Base-by-base conservation (phyloP, 2,329 filamentous ascomycete genomes). In the Zasmidium angulare region DNA sequence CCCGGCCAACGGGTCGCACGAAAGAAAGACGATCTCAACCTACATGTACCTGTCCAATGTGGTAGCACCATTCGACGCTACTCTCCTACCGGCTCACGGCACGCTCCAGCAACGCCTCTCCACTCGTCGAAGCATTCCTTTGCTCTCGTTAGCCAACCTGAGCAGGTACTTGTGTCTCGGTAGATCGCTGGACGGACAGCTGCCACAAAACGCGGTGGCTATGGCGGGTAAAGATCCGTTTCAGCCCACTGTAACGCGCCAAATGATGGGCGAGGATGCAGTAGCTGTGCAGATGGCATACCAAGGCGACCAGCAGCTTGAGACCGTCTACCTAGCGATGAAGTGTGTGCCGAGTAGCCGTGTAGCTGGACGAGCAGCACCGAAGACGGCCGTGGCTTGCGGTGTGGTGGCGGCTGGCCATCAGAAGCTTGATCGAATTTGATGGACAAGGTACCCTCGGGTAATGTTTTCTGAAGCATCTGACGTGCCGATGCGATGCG, bases 11-110 rank as follows among this genome's bases (percentile, higher is more conserved):
- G 4, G 22, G 19, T 11, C 26, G 3, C 20, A 53, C 17, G 24
- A 20, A 53, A 53, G 11, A 50, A 21, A 26, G 21, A 50, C 20
- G 14, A 26, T 11, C 20, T 3, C 10, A 24, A 19, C 11, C 11
- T 14, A 22, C 12, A 4, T 14, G 22, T n/a, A 49, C 46, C 46
- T 20, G n/a, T n/a, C 48, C 9, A 50, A 19, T 43, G 12, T 43
- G 9, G 36, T 43, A 43, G 36, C n/a, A 43, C 11, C 7, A 14
- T 36, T 4, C 7, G n/a, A 50, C 48, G 22, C 48, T 17, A 29
- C 22, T 50, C 17, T 47, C 56, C 61, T 24, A 54, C 54, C 53
- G 56, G 59, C 26, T 26, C 48, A 50, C 48, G 48, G 48, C 48
- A 50, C 48, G 26, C 22, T 7, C 2, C 21, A 50, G 20, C 26